These are phyloP conservation scores for Laetiporus sulphureus DNA, from an alignment of 1,284 basidiomycete genomes.

Conservation along the genomic window DNA sequence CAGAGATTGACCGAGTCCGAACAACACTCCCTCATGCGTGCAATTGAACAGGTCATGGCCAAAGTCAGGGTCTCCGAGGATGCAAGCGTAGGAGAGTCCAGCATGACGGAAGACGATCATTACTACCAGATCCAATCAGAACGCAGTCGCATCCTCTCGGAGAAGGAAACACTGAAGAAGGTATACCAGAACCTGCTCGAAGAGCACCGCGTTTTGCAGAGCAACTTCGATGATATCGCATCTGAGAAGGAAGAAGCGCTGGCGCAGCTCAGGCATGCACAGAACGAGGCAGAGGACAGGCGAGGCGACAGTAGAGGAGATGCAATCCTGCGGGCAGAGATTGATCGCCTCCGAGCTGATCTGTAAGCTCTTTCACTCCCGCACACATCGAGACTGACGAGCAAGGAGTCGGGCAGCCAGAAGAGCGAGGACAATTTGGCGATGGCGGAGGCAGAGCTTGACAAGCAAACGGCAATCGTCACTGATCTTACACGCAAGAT, in stretches of 20 bases:
- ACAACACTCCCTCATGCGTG: constrained; percentile 81
- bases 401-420: constrained; percentile 50
- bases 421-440: constrained; percentile 87
- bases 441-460: constrained; percentile 71
- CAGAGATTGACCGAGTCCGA: constrained; percentile 72
- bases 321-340: constrained; percentile 66
- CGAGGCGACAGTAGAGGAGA: constrained; percentile 63
- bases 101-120: constrained; percentile 84
- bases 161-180: constrained; percentile 79
- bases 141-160: constrained; percentile 61
- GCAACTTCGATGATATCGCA: constrained; percentile 58
- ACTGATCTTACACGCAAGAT: constrained; percentile 72
- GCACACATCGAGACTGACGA: constrained; percentile 14
- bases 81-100: constrained; percentile 40
- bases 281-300: constrained; percentile 47
- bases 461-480: constrained; percentile 64
- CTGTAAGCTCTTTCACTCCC: constrained; percentile 51
- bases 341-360: constrained; percentile 72
- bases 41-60: constrained; percentile 81
- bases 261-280: constrained; percentile 48
- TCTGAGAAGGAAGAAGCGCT: constrained; percentile 71
- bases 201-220: constrained; percentile 69
- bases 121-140: constrained; percentile 81
- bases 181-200: constrained; percentile 71
- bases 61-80: constrained; percentile 48